Base-by-base conservation (phyloP, 805 yeast species). In the Suhomyces xylopsoci region DNA sequence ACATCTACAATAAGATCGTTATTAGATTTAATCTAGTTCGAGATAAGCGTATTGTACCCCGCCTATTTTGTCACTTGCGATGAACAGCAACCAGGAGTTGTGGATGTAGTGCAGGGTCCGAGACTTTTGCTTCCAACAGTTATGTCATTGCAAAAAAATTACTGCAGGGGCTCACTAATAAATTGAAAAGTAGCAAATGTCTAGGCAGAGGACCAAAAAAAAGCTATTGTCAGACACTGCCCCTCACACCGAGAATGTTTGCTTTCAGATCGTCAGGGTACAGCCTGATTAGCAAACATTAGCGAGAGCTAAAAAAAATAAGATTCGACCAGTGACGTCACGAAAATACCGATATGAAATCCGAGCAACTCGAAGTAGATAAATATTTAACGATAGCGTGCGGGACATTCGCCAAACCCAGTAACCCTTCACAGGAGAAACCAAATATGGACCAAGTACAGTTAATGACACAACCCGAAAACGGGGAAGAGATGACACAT, bases 391-490 rank as follows among this genome's bases (percentile, higher is more conserved):
- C 24, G 24, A 17, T 19, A 19, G 42, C 15, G 17, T 9, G 24
- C 42, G 41, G 41, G 41, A 36, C 15, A 14, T 30, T 30, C 3
- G 7, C 34, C 6, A 14, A 30, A 30, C 34, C 7, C 36, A 32
- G 17, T 32, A 32, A 14, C 3, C 15, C 12, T n/a, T 32, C 3
- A n/a, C n/a, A 17, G 9, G 7, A 38, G 7, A 17, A 19, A 17
- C 15, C 22, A 15, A 38, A 17, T 32, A 62, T 58, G 62, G 53
- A 56, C 32, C 66, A 57, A 46, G 60, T 68, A 25, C 65, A 66
- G 48, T 51, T 69, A n/a, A 51, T 65, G 41, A 65, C 73, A 2
- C 71, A 66, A 49, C 70, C 67, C 6, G 58, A 56, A 2, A 47
- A 49, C 8, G 32, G 51, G 30, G 49, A 48, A 22, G 47, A 53